A percentile compares a stretch with the other conserved stretches of the same genome.
Conservation (phyloP, 2,329 filamentous ascomycete genomes). For the Leptographium lundbergii region DNA sequence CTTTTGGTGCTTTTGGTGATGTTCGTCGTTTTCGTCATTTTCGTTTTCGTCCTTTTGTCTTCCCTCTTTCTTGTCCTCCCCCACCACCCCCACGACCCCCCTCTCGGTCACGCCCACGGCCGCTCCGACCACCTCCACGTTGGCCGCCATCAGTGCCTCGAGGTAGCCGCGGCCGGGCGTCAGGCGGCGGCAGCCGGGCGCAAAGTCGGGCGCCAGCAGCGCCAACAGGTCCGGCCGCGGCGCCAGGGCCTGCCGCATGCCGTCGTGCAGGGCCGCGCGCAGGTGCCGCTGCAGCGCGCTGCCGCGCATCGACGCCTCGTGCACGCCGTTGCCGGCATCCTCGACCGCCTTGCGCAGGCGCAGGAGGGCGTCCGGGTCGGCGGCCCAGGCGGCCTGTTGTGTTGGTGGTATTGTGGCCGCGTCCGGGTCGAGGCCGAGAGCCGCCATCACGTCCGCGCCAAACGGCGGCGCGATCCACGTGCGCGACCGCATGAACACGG, state of each 20-base stretch:
- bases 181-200: slow-evolving; percentile 29
- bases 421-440: slow-evolving; percentile 27
- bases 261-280: slow-evolving; percentile 18
- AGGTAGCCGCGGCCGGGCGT: slow-evolving; percentile 34
- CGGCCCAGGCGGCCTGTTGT: slow-evolving; percentile 22
- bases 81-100: slow-evolving; percentile 22
- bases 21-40: too few relatives aligned
- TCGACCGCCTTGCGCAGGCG: slow-evolving; percentile 32
- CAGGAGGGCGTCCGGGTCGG: slow-evolving; percentile 24
- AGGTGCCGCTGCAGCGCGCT: slow-evolving; percentile 21
- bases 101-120: slow-evolving; percentile 22
- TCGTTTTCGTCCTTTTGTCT: too few relatives aligned
- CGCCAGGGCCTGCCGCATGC: slow-evolving; percentile 27
- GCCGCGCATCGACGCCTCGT: slow-evolving; percentile 26
- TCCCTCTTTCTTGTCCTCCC: slow-evolving; percentile 7
- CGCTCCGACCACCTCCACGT: slow-evolving; percentile 25
- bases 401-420: slow-evolving; percentile 10
- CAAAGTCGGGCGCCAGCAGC: slow-evolving; percentile 29
- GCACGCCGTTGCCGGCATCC: slow-evolving; percentile 26
- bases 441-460: slow-evolving; percentile 29
- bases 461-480: slow-evolving; percentile 20
- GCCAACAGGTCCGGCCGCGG: slow-evolving; percentile 30
- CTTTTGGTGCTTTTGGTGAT: too few relatives aligned
- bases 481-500: slow-evolving; percentile 13
- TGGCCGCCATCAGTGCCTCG: slow-evolving; percentile 27